phyloP scores from a whole-genome alignment of 495 filamentous ascomycete species.

The Penicillium ochrochloron region DNA sequence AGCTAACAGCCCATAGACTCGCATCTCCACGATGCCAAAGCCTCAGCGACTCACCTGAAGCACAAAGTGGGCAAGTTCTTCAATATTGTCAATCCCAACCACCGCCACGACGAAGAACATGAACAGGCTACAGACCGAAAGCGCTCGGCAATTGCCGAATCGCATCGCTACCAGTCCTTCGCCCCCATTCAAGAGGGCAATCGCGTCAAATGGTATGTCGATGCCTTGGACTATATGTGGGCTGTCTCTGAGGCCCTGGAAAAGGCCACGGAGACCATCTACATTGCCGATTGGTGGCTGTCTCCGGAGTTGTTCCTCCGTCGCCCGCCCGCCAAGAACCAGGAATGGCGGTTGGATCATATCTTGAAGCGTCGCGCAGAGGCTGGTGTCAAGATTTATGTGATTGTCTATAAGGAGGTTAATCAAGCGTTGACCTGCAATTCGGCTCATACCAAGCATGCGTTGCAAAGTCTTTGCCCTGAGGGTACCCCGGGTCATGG shows the following conservation, averaged over 20 bases:
- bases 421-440: conserved; percentile 88
- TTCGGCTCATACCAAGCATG: conserved; percentile 89
- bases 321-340: conserved; percentile 75
- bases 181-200: conserved; percentile 85
- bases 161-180: conserved; percentile 84
- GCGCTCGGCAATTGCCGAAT: conserved; percentile 69
- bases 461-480: conserved; percentile 78
- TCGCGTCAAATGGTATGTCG: conserved; percentile 95
- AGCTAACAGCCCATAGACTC: conserved; percentile 34
- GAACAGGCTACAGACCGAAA: conserved; percentile 84
- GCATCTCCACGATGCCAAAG: conserved; percentile 52
- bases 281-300: conserved; percentile 97
- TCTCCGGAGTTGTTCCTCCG: conserved; percentile 91
- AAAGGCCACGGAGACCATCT: conserved; percentile 86
- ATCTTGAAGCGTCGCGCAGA: conserved; percentile 87
- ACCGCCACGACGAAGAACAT: conserved; percentile 94
- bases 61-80: conserved; percentile 69
- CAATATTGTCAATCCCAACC: conserved; percentile 82
- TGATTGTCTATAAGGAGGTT: conserved; percentile 92
- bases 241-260: conserved; percentile 87
- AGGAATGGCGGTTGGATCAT: conserved; percentile 88
- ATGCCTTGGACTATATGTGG: conserved; percentile 92
- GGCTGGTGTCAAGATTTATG: conserved; percentile 90
- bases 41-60: conserved; percentile 58
- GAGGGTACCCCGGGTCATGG: conserved; percentile 77